Evolutionary conservation across 2,329 filamentous ascomycete genomes (phyloP).

Genomic region (Dendrostoma leiphaemia): DNA sequence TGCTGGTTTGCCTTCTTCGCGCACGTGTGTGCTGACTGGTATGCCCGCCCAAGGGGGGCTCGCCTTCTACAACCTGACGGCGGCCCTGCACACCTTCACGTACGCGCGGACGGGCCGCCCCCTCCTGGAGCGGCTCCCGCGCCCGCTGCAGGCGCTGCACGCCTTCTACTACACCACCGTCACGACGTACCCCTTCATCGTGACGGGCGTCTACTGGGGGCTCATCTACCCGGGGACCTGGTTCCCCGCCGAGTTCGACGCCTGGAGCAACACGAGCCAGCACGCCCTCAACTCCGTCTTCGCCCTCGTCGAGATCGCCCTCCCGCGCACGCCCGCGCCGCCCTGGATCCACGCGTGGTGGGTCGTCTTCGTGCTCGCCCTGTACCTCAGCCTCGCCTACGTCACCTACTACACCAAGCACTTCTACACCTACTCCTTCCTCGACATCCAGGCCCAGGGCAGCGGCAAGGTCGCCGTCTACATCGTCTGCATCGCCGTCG

Average conservation of each 20-base stretch:
- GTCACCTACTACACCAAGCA: conserved; percentile 66
- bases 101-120: conserved; percentile 57
- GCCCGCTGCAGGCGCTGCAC: conserved; percentile 63
- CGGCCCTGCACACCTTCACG: conserved; percentile 65
- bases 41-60: no score
- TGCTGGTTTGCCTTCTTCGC: no score
- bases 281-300: conserved; percentile 74
- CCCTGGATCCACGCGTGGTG: conserved; percentile 65
- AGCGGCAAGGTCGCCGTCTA: conserved; percentile 61
- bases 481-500: conserved; percentile 57
- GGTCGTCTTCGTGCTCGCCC: conserved; percentile 66
- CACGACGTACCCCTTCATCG: conserved; percentile 64
- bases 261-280: conserved; percentile 68
- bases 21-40: no score
- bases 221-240: conserved; percentile 53
- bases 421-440: conserved; percentile 76
- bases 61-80: conserved; percentile 72
- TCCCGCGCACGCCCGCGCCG: conserved; percentile 63
- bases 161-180: conserved; percentile 62
- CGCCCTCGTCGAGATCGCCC: conserved; percentile 71
- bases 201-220: conserved; percentile 70
- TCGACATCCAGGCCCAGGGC: conserved; percentile 57
- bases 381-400: conserved; percentile 74
- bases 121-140: conserved; percentile 59
- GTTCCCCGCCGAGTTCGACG: conserved; percentile 48